A percentile compares a stretch with the other conserved stretches of the same genome.
phyloP scores from a whole-genome alignment of 2,329 filamentous ascomycete species.

The Fonsecaea pedrosoi region DNA sequence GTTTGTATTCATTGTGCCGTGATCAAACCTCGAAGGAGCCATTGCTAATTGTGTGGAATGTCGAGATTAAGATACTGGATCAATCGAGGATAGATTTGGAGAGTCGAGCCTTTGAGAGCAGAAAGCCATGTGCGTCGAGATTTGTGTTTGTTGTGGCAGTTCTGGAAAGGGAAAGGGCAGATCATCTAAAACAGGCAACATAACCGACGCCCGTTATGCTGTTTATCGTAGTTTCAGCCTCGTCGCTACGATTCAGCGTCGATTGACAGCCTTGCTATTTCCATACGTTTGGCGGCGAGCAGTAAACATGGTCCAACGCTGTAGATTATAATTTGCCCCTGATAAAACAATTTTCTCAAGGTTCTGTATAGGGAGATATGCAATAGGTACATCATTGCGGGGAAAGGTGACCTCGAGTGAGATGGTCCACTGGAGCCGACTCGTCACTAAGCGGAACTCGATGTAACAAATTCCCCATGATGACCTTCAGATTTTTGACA shows the following conservation, averaged over 20 bases:
- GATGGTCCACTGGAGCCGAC: background rate
- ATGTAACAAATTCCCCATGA: background rate
- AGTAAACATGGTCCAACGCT: background rate
- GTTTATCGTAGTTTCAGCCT: background rate
- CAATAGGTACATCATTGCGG: background rate
- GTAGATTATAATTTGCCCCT: background rate
- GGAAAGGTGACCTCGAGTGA: constrained; percentile 3
- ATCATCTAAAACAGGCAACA: constrained; percentile 4
- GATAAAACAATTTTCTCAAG: background rate
- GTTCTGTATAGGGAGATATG: background rate
- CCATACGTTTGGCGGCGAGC: background rate
- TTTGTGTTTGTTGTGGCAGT: constrained; percentile 18
- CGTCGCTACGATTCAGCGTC: background rate
- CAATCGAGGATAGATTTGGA: constrained; percentile 23
- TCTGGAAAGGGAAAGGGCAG: constrained; percentile 17
- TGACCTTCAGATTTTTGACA: background rate
- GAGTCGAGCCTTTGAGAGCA: background rate
- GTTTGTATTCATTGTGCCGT: constrained; percentile 38
- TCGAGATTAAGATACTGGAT: constrained; percentile 22
- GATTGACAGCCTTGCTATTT: background rate
- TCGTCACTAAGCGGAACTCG: background rate
- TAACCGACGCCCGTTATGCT: background rate
- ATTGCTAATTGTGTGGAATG: constrained; percentile 17
- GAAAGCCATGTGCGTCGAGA: constrained; percentile 1
- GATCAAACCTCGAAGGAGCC: constrained; percentile 38